These are phyloP conservation scores for Delphinella strobiligena DNA, from an alignment of 2,329 filamentous ascomycete species.

Conservation along the genomic window DNA sequence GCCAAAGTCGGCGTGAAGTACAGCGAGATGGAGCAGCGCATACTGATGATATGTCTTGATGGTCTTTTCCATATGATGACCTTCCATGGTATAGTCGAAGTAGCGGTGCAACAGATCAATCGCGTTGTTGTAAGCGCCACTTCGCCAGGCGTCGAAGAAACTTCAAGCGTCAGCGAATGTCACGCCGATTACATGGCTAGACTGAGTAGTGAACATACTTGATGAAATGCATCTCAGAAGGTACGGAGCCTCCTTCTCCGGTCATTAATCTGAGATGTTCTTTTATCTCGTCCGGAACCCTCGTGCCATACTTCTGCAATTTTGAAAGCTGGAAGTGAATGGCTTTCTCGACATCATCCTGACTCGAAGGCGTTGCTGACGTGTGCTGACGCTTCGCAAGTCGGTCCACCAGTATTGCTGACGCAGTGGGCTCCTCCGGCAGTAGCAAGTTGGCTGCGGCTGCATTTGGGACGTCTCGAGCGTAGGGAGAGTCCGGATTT, in stretches of 20 bases:
- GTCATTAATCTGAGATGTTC: conserved; percentile 55
- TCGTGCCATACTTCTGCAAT: conserved; percentile 70
- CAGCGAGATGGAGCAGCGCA: conserved; percentile 81
- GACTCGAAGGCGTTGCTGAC: conserved; percentile 43
- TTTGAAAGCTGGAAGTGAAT: conserved; percentile 81
- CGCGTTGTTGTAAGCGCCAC: conserved; percentile 78
- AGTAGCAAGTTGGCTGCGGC: conserved; percentile 20
- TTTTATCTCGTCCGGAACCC: conserved; percentile 64
- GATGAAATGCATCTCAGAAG: conserved; percentile 65
- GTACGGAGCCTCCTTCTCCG: conserved; percentile 52
- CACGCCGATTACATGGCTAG: too few species aligned
- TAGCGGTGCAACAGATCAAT: conserved; percentile 89
- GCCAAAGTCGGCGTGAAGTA: conserved; percentile 90
- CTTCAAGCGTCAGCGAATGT: conserved; percentile 29
- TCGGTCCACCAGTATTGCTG: conserved; percentile 8
- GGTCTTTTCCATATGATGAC: conserved; percentile 53
- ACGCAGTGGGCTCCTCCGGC: conserved; percentile 21
- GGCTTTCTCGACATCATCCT: conserved; percentile 67
- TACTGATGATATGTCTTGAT: conserved; percentile 88
- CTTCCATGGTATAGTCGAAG: conserved; percentile 68
- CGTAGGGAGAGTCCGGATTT: conserved; percentile 29
- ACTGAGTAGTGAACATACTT: too few species aligned
- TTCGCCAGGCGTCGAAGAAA: conserved; percentile 85
- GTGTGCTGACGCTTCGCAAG: conserved; percentile 6
- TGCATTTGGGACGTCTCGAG: conserved; percentile 1